Conservation (phyloP, 495 filamentous ascomycete genomes). For the Peziza echinospora region DNA sequence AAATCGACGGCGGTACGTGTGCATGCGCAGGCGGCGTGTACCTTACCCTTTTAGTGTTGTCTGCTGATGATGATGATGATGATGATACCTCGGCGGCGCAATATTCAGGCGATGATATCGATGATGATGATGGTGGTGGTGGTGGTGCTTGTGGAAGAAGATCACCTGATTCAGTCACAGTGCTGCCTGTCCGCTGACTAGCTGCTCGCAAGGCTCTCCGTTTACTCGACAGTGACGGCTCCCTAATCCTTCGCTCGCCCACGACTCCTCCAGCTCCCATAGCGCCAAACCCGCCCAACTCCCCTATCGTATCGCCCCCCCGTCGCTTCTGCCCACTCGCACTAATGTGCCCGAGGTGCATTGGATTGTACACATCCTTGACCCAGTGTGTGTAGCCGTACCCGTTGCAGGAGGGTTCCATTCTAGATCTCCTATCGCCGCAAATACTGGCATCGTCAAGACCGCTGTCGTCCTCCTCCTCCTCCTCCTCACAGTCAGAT, state of each 20-base stretch:
- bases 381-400: neutral
- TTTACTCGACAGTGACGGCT: neutral
- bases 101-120: too few species aligned
- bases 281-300: neutral
- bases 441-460: too few species aligned
- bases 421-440: too few species aligned
- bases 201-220: neutral
- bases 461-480: too few species aligned
- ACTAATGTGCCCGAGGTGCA: neutral
- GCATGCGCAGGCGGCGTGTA: too few species aligned
- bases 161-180: neutral
- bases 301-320: neutral
- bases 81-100: too few species aligned
- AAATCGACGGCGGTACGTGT: too few species aligned
- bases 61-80: too few species aligned
- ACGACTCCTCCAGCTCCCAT: neutral
- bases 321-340: neutral
- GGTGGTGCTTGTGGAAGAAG: neutral
- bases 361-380: neutral
- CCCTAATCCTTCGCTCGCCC: neutral
- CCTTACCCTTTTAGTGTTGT: too few species aligned
- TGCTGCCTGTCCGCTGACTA: neutral
- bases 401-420: too few species aligned
- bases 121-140: neutral
- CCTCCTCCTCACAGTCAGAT: too few species aligned